phyloP scores from a whole-genome alignment of 192 early-diverging fungal genomes.

The Backusella liffmaniae region DNA sequence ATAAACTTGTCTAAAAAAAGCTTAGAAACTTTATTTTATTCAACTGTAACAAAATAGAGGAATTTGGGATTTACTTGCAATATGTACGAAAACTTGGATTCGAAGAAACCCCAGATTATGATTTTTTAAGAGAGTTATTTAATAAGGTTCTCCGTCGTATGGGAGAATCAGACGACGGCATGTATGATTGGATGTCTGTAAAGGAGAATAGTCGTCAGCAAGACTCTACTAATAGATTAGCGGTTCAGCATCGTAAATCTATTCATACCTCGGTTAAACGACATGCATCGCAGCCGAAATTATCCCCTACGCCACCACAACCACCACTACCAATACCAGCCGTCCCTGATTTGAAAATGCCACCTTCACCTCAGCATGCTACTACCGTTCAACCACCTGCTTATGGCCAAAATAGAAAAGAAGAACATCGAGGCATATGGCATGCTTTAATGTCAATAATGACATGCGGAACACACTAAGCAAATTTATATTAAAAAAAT shows the following conservation, averaged over 20 bases:
- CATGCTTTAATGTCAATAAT: slow-evolving; percentile 17
- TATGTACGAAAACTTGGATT: slow-evolving; percentile 92
- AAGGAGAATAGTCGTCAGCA: slow-evolving; percentile 25
- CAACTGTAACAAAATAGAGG: slow-evolving; percentile 44
- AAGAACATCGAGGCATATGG: slow-evolving; percentile 11
- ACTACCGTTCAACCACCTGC: background rate
- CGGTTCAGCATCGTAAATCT: background rate
- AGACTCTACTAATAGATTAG: background rate
- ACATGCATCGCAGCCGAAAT: background rate
- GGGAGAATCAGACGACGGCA: slow-evolving; percentile 81
- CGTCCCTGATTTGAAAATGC: slow-evolving; percentile 15
- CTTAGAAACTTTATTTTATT: background rate
- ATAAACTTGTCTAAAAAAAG: background rate
- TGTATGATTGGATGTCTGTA: slow-evolving; percentile 91
- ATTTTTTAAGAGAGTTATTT: slow-evolving; percentile 85
- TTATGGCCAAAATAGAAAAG: background rate
- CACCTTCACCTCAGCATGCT: slow-evolving; percentile 9
- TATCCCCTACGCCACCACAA: background rate
- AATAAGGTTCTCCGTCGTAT: slow-evolving; percentile 67
- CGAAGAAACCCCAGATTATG: slow-evolving; percentile 96
- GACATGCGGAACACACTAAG: slow-evolving; percentile 20
- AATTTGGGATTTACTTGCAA: slow-evolving; percentile 88
- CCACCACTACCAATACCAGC: slow-evolving; percentile 1
- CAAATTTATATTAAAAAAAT: slow-evolving; percentile 2
- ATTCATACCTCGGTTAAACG: slow-evolving; percentile 10